Evolutionary conservation across 2,329 filamentous ascomycete genomes (phyloP).

Genomic region (Salinomyces thailandicus): DNA sequence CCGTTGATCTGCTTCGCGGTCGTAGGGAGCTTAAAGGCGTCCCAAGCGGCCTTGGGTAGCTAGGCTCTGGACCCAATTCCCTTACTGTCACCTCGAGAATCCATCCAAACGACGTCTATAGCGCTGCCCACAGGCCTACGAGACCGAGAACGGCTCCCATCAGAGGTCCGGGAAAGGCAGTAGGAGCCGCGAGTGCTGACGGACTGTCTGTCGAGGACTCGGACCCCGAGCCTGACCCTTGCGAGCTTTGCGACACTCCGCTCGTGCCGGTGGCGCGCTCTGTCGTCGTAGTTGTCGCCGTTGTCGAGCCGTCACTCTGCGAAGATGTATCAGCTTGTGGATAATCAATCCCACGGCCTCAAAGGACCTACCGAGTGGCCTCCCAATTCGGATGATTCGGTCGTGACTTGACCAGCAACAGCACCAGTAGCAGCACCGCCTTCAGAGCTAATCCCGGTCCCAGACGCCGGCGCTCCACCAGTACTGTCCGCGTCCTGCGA

Average conservation of each 20-base stretch:
- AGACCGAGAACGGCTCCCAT: conserved; percentile 3
- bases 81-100: no score
- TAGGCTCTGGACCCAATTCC: no score
- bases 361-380: no score
- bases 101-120: no score
- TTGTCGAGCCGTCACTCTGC: not conserved
- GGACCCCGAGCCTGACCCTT: not conserved
- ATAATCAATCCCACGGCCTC: no score
- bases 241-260: not conserved
- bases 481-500: not conserved
- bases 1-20: conserved; percentile 36
- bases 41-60: conserved; percentile 21
- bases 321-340: not conserved
- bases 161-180: not conserved
- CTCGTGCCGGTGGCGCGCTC: not conserved
- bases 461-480: not conserved
- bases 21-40: conserved; percentile 33
- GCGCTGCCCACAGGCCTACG: conserved; percentile 1
- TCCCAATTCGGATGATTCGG: not conserved
- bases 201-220: conserved; percentile 1
- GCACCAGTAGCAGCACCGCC: not conserved
- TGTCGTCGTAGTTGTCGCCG: not conserved
- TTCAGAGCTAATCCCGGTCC: not conserved
- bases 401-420: not conserved
- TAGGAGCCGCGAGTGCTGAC: conserved; percentile 3